Base-by-base conservation (phyloP, 2,329 filamentous ascomycete species). In the Hyphodiscus sp. region DNA sequence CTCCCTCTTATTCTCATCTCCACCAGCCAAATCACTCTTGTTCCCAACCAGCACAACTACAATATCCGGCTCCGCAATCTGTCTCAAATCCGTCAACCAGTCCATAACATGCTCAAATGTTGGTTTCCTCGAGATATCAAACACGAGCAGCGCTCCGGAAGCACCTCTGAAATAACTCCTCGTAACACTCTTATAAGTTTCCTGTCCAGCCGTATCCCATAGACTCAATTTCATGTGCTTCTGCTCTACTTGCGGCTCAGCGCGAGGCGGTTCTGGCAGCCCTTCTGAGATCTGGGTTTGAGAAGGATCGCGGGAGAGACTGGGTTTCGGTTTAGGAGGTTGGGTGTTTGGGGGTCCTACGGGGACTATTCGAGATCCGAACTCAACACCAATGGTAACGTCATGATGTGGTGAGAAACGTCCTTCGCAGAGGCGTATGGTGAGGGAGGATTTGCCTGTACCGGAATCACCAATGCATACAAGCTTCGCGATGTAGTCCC, bases 401-500 rank as follows among this genome's bases (percentile, higher is more conserved):
- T 96, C 91, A 79, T 96, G 92, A 69, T 94, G 88, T 51, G 88
- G 82, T 52, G 89, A 90, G 77, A 97, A 96, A 70, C 92, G 89
- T 65, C 91, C 91, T 79, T 96, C 92, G 76, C 92, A 96, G 59
- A 97, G 88, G 59, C 92, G 89, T 69, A 96, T 91, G 53, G 91
- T 96, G 63, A 96, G 82, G 72, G 89, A 83, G 58, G 90, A 95
- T 78, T 99, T 99, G 67, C 94, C 94, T 69, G 90, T 95, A 69
- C 91, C 94, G 45, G 88, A 94, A 76, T 97, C 94, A 71, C 94
- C 94, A 67, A 99, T 91, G 75, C 90, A 95, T 68, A 97, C 92
- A 65, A 99, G 89, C 74, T 99, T 99, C 71, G 92, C 91, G 69
- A 97, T 99, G 77, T 95, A 97, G 76, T 97, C 91, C 92, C 92